Base-by-base conservation (phyloP, 2,329 filamentous ascomycete genomes). In the Aspergillus candidus region DNA sequence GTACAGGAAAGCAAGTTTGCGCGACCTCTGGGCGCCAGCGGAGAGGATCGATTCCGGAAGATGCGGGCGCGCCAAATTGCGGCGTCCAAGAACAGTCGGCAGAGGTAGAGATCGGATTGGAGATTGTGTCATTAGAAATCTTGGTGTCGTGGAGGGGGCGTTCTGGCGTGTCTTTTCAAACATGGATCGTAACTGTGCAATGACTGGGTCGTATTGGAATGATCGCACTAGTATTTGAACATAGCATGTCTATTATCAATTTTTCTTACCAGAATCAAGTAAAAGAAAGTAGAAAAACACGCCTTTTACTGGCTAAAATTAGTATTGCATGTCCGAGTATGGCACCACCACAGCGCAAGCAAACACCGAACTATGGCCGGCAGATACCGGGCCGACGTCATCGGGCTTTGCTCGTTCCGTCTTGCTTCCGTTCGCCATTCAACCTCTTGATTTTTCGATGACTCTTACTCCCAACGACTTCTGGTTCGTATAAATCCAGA, bases 21-120 rank as follows among this genome's bases (percentile, higher is more conserved):
- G 8, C 67, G 70, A 49, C 70, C 71, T 11, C 43, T 72, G 49
- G 71, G 70, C 39, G 62, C 69, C 38, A 72, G 70, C 45, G 70
- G 70, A 49, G 71, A 73, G 55, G 71, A 72, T 55, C 66, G 67
- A 36, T 73, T 74, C 59, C 66, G 70, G 45, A 67, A 63, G 49
- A 72, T 74, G 69, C 71, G 71, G 56, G 71, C 71, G 41, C 67
- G 71, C 52, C 69, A 73, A 53, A 63, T 65, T 50, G 69, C 66
- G 35, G 65, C 65, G 29, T 46, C 56, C 35, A 71, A 70, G 50
- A 27, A 27, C 22, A 66, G 62, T 32, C 64, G 66, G 38, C 66
- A 65, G 42, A 64, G 62, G 44, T 70, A 58, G 43, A 32, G n/a
- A 33, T 15, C 6, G 18, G 12, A 29, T 6, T 29, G 15, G 11